phyloP scores from a whole-genome alignment of 1,139 yeast genomes.

The Lodderomyces metapsilosis region DNA sequence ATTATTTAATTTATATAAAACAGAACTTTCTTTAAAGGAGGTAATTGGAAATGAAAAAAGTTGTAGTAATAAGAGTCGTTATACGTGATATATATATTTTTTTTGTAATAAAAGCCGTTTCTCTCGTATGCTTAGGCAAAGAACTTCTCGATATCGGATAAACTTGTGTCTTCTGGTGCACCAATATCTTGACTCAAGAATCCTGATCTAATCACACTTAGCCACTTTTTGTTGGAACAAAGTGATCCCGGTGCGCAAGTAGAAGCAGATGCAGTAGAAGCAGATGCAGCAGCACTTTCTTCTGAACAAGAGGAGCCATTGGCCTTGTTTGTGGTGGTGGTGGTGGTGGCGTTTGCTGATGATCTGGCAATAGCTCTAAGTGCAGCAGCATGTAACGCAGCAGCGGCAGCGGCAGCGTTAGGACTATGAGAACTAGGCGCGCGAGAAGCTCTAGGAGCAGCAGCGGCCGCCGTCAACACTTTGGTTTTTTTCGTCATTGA shows the following conservation, averaged over 20 bases:
- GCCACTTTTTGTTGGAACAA: slow-evolving; percentile 54
- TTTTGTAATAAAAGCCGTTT: background rate
- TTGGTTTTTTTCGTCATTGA: slow-evolving; percentile 50
- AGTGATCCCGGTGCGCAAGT: slow-evolving; percentile 20
- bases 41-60: too few species aligned
- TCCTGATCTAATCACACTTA: slow-evolving; percentile 69
- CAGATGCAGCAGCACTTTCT: slow-evolving; percentile 12
- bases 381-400: slow-evolving; percentile 73
- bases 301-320: background rate
- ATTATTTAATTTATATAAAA: background rate
- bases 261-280: slow-evolving; percentile 9
- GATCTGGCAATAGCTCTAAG: slow-evolving; percentile 45
- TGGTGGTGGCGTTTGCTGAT: background rate
- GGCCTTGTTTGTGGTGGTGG: background rate
- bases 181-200: slow-evolving; percentile 73
- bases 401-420: slow-evolving; percentile 69
- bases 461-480: slow-evolving; percentile 73
- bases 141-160: slow-evolving; percentile 70
- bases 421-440: slow-evolving; percentile 56
- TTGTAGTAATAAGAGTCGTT: slow-evolving; percentile 4
- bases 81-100: background rate
- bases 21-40: too few species aligned
- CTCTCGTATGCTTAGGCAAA: slow-evolving; percentile 24
- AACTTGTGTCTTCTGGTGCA: slow-evolving; percentile 71
- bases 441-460: slow-evolving; percentile 75